These are phyloP conservation scores for Arachis hypogaea DNA, from an alignment of 306 rosid genomes.

Conservation along the genomic window DNA sequence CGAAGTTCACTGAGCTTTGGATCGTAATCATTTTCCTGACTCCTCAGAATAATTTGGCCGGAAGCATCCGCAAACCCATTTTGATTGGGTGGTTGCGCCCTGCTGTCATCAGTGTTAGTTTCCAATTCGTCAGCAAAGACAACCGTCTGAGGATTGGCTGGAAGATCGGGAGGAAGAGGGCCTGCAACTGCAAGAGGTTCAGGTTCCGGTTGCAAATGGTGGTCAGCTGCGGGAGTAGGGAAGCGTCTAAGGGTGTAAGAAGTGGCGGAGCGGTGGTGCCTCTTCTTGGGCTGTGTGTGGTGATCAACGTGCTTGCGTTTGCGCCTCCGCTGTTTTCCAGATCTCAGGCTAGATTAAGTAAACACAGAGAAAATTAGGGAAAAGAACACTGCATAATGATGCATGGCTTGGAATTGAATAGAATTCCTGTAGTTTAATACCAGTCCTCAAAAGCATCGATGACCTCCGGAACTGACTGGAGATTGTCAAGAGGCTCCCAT, in stretches of 20 bases:
- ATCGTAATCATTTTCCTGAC: slow-evolving; percentile 57
- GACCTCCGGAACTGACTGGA: slow-evolving; percentile 82
- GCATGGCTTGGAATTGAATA: not conserved
- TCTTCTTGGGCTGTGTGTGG: slow-evolving; percentile 63
- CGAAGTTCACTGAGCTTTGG: slow-evolving; percentile 86
- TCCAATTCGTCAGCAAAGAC: slow-evolving; percentile 40
- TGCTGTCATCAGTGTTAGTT: slow-evolving; percentile 35
- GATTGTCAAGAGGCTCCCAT: slow-evolving; percentile 95
- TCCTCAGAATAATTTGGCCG: slow-evolving; percentile 39
- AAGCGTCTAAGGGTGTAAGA: slow-evolving; percentile 51
- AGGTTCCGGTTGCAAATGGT: slow-evolving; percentile 34
- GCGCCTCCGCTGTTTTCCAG: slow-evolving; percentile 65
- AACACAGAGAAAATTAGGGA: slow-evolving; percentile 3
- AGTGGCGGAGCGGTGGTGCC: slow-evolving; percentile 52
- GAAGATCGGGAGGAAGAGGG: slow-evolving; percentile 29
- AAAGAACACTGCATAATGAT: not conserved
- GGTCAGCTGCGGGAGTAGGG: slow-evolving; percentile 37
- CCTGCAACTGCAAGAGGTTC: slow-evolving; percentile 37
- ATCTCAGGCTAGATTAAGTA: slow-evolving; percentile 50
- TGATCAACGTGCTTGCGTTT: slow-evolving; percentile 67
- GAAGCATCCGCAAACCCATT: slow-evolving; percentile 42
- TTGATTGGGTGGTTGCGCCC: slow-evolving; percentile 34
- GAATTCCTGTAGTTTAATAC: slow-evolving; percentile 34
- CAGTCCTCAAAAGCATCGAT: slow-evolving; percentile 79
- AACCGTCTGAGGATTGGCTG: slow-evolving; percentile 43